Base-by-base conservation (phyloP, 2,329 filamentous ascomycete genomes). In the Xylariales sp. region DNA sequence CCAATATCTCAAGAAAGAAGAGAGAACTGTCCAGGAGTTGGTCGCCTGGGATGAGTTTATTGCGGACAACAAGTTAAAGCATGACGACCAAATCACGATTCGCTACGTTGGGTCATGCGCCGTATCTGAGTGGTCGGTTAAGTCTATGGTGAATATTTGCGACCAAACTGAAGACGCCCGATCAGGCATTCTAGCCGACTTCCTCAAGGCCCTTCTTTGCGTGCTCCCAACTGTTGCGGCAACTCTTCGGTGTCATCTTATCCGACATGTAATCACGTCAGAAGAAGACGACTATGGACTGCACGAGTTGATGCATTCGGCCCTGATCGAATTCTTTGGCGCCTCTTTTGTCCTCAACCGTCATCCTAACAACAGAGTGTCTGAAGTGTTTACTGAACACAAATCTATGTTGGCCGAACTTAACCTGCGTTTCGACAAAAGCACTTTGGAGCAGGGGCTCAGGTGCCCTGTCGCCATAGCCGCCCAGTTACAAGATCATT, bases 251-350 rank as follows among this genome's bases (percentile, higher is more conserved):
- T 58, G 30, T 32, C 32, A 67, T 34, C 16, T 58, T n/a, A 57
- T 67, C 45, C 36, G 16, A 54, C 3, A 58, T 4, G 48, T 62
- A 6, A 34, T 18, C 32, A 63, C 53, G 6, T 57, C 18, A 7
- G 3, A 16, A 12, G 39, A 54, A n/a, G 59, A 58, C 30, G 12
- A 28, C 28, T 14, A 53, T 5, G 52, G 46, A 9, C 36, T 48
- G 3, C 64, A 61, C 43, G 57, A 56, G 28, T 28, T 65, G 2
- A 14, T 56, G 6, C 57, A 65, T 56, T 65, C 56, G 5, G 28
- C 34, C 7, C 50, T 65, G 12, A 61, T 65, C n/a, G 63, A 65
- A 45, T 65, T 62, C 34, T 65, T 65, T 45, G 63, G 63, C 9
- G 23, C 23, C 14, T 9, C 43, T 28, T 48, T 50, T n/a, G 34